Evolutionary conservation across 192 early-diverging fungal genomes (phyloP), one percentile per base, ranked within the genome.

Genomic region (Rhizoclosmatium globosum): DNA sequence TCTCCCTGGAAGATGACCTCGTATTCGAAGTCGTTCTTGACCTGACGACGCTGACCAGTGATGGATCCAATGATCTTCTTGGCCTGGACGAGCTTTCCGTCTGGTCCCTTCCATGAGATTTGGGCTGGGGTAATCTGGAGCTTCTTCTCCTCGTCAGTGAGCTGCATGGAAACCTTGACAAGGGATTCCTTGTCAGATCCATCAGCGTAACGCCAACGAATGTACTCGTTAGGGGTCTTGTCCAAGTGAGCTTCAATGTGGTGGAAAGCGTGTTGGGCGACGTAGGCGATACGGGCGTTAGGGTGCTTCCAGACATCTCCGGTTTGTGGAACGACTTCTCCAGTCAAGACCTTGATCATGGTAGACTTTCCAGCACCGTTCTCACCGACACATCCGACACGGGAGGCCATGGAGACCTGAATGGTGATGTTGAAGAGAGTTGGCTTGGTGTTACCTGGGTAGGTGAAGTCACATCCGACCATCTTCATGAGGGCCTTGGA

Each of bases 301-400:
- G 93, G 94, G 81, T 95, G 93, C 84, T 93, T 89, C 88, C 89
- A 92, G 39, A 94, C 89, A 31, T 87, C 87, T 78, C 93, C 93
- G 31, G 85, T 83, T 80, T 92, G 89, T 42, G 93, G 86, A 11
- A 86, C 82, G 45, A 90, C 83, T 84, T 94, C 93, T 67, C 93
- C 94, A 64, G 91, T 93, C 45, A 95, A 73, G 42, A 94, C 69
- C 83, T 95, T 95, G 86, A 95, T 93, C 85, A 93, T 87, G 43
- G 94, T 95, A 1, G 93, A 94, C 66, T 95, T 95, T 77, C 94
- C 94, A 77, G 94, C 94, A 82, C 94, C 94, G 79, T 95, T 95
- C 39, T 93, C 89, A 31, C 94, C 94, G 64, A 93, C 87, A 73
- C 94, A 91, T 69, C 92, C 93, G 58, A 95, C 92, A 83, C 94